phyloP scores from a whole-genome alignment of 2,329 filamentous ascomycete species.

The Cercospora canescens region DNA sequence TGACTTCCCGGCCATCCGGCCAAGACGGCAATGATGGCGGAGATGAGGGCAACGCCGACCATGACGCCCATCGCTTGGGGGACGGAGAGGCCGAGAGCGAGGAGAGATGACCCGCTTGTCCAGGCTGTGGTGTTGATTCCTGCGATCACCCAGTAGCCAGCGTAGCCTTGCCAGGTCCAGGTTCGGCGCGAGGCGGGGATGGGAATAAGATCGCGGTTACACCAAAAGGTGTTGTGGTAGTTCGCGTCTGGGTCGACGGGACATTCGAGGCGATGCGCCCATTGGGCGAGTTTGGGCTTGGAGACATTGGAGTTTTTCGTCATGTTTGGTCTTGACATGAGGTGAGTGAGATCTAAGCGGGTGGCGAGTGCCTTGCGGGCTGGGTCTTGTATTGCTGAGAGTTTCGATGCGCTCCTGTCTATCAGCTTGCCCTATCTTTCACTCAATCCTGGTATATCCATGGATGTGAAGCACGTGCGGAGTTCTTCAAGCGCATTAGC shows the following conservation, averaged over 20 bases:
- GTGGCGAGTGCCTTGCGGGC: background rate
- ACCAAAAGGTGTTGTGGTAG: constrained; percentile 22
- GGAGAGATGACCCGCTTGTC: constrained; percentile 15
- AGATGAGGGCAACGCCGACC: constrained; percentile 37
- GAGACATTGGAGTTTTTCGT: background rate
- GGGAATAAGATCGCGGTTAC: constrained; percentile 21
- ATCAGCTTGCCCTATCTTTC: background rate
- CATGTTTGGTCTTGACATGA: background rate
- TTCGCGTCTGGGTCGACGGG: constrained; percentile 14
- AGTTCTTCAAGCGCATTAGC: background rate
- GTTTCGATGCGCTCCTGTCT: background rate
- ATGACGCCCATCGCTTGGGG: constrained; percentile 33
- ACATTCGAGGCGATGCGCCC: constrained; percentile 17
- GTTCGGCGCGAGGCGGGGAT: constrained; percentile 14
- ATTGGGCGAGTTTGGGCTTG: background rate
- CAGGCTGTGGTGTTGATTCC: constrained; percentile 22
- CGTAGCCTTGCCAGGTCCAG: constrained; percentile 23
- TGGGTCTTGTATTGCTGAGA: background rate
- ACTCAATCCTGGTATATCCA: background rate
- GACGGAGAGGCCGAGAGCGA: constrained; percentile 16
- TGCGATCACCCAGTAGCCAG: constrained; percentile 21
- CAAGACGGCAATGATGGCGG: constrained; percentile 36
- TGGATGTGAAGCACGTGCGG: background rate
- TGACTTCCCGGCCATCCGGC: constrained; percentile 40
- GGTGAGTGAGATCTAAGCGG: background rate